Conservation (phyloP, 495 filamentous ascomycete genomes). For the Aspergillus ostianus region DNA sequence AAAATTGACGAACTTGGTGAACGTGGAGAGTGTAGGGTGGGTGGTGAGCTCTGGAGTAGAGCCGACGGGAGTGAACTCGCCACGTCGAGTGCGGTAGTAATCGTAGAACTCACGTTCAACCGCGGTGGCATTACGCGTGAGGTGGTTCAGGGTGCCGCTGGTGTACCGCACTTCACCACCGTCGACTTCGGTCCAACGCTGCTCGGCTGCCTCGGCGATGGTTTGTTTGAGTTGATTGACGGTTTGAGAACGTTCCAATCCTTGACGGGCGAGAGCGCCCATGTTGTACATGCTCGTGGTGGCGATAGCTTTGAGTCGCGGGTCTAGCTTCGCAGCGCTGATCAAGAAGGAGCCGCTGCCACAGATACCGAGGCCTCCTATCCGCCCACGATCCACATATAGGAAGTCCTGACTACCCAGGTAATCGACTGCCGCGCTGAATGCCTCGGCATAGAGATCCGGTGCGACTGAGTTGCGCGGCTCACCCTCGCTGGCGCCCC, state of each 20-base stretch:
- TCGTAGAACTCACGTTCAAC: conserved; percentile 26
- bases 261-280: conserved; percentile 23
- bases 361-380: conserved; percentile 43
- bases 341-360: conserved; percentile 35
- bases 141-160: conserved; percentile 14
- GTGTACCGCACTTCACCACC: conserved; percentile 19
- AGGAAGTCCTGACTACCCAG: conserved; percentile 26
- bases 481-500: conserved; percentile 34
- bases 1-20: conserved; percentile 26
- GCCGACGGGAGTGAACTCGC: conserved; percentile 19
- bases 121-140: conserved; percentile 15
- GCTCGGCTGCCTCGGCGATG: conserved; percentile 19
- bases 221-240: conserved; percentile 15
- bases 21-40: conserved; percentile 21
- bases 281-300: conserved; percentile 34
- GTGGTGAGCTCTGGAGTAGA: conserved; percentile 21
- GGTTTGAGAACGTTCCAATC: conserved; percentile 18
- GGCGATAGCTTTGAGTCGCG: conserved; percentile 37
- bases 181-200: conserved; percentile 26
- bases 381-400: conserved; percentile 31
- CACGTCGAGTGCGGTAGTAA: conserved; percentile 27
- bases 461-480: conserved; percentile 38
- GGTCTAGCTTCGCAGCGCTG: conserved; percentile 41
- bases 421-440: conserved; percentile 39
- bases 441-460: conserved; percentile 36